Conservation (phyloP, 2,329 filamentous ascomycete species). For the Aureobasidium vineae region DNA sequence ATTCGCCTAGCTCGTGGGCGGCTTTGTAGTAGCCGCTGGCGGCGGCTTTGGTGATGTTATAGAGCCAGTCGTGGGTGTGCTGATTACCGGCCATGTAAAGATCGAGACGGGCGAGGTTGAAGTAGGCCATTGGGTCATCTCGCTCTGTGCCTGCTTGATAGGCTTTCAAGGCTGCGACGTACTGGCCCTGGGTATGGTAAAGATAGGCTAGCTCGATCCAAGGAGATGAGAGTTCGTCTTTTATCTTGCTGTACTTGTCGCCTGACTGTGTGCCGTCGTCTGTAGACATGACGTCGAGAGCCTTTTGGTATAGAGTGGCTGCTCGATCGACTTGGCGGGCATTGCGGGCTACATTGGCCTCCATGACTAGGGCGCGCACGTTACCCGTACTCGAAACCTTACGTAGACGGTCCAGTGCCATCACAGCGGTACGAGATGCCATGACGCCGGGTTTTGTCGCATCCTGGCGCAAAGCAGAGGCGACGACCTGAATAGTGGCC, state of each 20-base stretch:
- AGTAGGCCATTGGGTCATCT: conserved; percentile 48
- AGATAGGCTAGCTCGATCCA: conserved; percentile 37
- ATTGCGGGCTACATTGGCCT: conserved; percentile 25
- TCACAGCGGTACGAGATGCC: neutral
- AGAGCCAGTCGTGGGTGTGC: conserved; percentile 42
- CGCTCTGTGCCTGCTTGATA: conserved; percentile 42
- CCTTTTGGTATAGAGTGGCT: conserved; percentile 20
- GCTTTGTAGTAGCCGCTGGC: conserved; percentile 43
- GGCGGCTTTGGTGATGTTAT: conserved; percentile 48
- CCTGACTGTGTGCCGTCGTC: neutral
- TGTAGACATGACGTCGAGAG: conserved; percentile 9
- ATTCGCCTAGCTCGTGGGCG: conserved; percentile 41
- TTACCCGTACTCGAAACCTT: conserved; percentile 10
- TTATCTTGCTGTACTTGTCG: neutral
- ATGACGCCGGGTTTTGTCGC: neutral
- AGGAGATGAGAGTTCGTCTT: conserved; percentile 34
- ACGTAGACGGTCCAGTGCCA: conserved; percentile 4
- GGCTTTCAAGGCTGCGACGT: conserved; percentile 33
- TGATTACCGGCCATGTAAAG: conserved; percentile 30
- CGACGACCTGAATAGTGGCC: conserved; percentile 16
- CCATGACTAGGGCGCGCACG: conserved; percentile 26
- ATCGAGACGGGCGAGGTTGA: conserved; percentile 38
- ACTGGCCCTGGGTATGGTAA: conserved; percentile 29
- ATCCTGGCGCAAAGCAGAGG: conserved; percentile 7
- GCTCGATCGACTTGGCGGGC: neutral